Evolutionary conservation across 1,284 basidiomycete species (phyloP), one percentile per base, ranked within the genome.

Genomic region (Cutaneotrichosporon mucoides): DNA sequence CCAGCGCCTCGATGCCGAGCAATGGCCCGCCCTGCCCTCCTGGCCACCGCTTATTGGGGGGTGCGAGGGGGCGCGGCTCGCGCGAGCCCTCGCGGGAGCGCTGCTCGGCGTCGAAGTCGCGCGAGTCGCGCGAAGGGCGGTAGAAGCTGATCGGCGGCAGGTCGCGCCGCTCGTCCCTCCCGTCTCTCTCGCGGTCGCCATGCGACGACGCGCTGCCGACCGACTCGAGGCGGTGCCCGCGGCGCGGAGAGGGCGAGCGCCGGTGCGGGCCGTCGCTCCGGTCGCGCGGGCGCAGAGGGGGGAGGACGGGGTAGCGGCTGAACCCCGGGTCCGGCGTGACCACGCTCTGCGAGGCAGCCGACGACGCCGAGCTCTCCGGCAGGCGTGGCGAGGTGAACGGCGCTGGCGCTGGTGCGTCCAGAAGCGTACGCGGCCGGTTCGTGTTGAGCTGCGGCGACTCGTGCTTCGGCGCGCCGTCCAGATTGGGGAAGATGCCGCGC

Each of bases 1-100:
- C 68, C 9, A 76, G 60, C n/a, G 75, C 75, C 16, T 68, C 72
- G 38, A 76, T 76, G 37, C 73, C 73, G 10, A 71, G 55, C 40
- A 67, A 63, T 9, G 54, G 59, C 9, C 59, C 56, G 12, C 56
- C 49, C 38, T 38, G 45, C 2, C 55, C 24, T 9, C 34, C 34
- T 6, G 57, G n/a, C 62, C 59, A 60, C 44, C 59, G 63, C 40
- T 51, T 51, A 15, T 40, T 35, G 15, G 57, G 41, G 11, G 62
- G 54, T 4, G 41, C 47, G 4, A 60, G 62, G 3, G 59, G 59
- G 11, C 62, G 62, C 9, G 61, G 61, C 37, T 51, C 49, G 2
- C 49, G 49, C 38, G 49, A 51, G 15, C 49, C 49, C 38, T 51
- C 52, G 3, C 52, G 51, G 9, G 41, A 44, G 24, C n/a, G 35